phyloP scores from a whole-genome alignment of 2,329 filamentous ascomycete genomes.

The Acephala macrosclerotiorum region DNA sequence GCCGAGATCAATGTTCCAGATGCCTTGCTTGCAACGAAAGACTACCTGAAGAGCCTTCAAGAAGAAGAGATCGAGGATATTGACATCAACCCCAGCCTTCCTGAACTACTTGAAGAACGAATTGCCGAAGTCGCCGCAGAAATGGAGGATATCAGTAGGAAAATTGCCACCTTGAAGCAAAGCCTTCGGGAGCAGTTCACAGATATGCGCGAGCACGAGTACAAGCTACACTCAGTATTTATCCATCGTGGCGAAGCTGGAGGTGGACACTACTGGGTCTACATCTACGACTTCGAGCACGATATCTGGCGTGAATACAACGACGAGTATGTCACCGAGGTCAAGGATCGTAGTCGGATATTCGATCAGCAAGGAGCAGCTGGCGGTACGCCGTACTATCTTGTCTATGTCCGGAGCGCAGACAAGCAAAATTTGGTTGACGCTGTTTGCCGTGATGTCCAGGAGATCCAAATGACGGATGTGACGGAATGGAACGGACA shows the following conservation, averaged over 20 bases:
- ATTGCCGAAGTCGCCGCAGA: conserved; percentile 53
- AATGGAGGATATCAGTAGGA: conserved; percentile 51
- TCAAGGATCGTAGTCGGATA: conserved; percentile 70
- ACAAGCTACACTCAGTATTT: conserved; percentile 89
- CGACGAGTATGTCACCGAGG: conserved; percentile 79
- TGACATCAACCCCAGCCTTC: conserved; percentile 50
- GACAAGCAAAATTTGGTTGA: conserved; percentile 65
- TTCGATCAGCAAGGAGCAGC: conserved; percentile 68
- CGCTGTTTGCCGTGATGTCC: conserved; percentile 57
- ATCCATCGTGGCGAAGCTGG: conserved; percentile 79
- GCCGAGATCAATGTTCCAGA: conserved; percentile 39
- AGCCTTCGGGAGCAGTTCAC: conserved; percentile 63
- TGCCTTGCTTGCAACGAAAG: conserved; percentile 43
- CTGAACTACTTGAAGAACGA: conserved; percentile 52
- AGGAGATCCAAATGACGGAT: conserved; percentile 27
- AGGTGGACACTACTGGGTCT: conserved; percentile 95
- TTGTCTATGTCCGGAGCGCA: conserved; percentile 81
- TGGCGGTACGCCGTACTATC: conserved; percentile 81
- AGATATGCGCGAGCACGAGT: conserved; percentile 70
- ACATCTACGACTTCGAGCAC: conserved; percentile 65
- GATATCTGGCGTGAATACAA: conserved; percentile 94
- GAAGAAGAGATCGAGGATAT: conserved; percentile 51
- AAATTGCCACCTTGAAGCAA: conserved; percentile 53
- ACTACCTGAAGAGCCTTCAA: conserved; percentile 52
- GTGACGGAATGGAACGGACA: conserved; percentile 22